Evolutionary conservation across 805 yeast species (phyloP), one percentile per base, ranked within the genome.

Genomic region (Lipomyces starkeyi): DNA sequence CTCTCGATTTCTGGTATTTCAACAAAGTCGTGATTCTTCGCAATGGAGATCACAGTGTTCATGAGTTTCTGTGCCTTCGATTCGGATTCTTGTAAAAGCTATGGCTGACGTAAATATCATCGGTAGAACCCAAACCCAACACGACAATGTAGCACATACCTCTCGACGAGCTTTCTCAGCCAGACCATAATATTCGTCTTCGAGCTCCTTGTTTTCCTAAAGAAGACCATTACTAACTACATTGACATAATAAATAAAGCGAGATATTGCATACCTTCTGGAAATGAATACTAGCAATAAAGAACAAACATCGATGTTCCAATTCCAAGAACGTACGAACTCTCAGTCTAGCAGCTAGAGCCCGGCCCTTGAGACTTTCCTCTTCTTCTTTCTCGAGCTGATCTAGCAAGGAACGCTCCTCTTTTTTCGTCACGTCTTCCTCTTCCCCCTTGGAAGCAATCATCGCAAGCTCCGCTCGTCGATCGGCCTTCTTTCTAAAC

Each of bases 291-390:
- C 93, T 86, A 0, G 91, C 98, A 32, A 90, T 80, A 69, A 92
- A 86, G 75, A 93, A 94, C 74, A 86, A 89, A 57, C 89, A 83
- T 62, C 93, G 88, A 76, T 95, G 98, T 17, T 91, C 78, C 11
- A 87, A 74, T 61, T 91, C 89, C 40, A 83, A 72, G 86, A 87
- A 84, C 14, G 80, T 74, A 69, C 90, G 78, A 11, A 84, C 73
- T 62, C 83, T 79, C 62, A 22, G 53, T 65, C 59, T 43, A 3
- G 63, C 66, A 29, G 63, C 27, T 22, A 56, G 11, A 3, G 63
- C 63, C n/a, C 69, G 61, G 9, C 66, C 63, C 22, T 62, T 57
- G 22, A 61, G 62, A 17, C 61, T 54, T 20, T 70, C 68, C 22
- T 67, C 71, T 61, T 65, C 70, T 70, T 70, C 72, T 52, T 37